Percentiles rank a stretch among this genome's conserved stretches.
phyloP scores from a whole-genome alignment of 257 asterid species.

The Primulina eburnea region DNA sequence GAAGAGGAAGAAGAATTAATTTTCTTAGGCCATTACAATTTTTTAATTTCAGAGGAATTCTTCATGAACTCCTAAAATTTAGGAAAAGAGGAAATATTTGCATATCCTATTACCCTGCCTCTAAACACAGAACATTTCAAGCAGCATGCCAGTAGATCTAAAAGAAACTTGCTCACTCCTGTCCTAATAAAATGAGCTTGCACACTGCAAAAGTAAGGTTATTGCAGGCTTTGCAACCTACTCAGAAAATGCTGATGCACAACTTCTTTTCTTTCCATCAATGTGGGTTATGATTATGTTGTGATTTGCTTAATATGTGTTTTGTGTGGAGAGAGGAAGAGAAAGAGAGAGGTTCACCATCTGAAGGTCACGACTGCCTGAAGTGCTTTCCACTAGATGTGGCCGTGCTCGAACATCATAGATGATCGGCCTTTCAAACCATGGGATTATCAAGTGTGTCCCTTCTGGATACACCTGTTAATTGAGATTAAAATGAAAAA shows the following conservation, averaged over 20 bases:
- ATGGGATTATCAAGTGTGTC: conserved; percentile 57
- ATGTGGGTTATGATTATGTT: not conserved
- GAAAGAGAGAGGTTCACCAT: conserved; percentile 34
- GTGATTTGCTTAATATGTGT: not conserved
- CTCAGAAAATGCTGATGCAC: not conserved
- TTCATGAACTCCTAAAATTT: not conserved
- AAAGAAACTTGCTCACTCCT: not conserved
- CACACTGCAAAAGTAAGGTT: not conserved
- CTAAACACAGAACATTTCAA: not conserved
- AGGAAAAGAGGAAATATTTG: not conserved
- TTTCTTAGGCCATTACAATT: not conserved
- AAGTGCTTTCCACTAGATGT: conserved; percentile 48
- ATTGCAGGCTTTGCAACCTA: not conserved
- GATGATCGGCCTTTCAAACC: conserved; percentile 54
- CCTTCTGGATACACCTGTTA: conserved; percentile 57
- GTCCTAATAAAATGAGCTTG: not conserved
- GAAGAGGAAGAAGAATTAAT: too few species aligned
- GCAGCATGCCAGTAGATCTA: not conserved
- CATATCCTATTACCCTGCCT: not conserved
- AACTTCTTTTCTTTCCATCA: not conserved
- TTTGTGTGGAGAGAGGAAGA: not conserved
- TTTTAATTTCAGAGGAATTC: not conserved
- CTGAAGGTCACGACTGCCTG: conserved; percentile 66
- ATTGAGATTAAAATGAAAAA: not conserved
- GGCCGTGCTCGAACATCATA: conserved; percentile 64